phyloP scores from a whole-genome alignment of 805 yeast species.

The Hanseniaspora nectarophila region DNA sequence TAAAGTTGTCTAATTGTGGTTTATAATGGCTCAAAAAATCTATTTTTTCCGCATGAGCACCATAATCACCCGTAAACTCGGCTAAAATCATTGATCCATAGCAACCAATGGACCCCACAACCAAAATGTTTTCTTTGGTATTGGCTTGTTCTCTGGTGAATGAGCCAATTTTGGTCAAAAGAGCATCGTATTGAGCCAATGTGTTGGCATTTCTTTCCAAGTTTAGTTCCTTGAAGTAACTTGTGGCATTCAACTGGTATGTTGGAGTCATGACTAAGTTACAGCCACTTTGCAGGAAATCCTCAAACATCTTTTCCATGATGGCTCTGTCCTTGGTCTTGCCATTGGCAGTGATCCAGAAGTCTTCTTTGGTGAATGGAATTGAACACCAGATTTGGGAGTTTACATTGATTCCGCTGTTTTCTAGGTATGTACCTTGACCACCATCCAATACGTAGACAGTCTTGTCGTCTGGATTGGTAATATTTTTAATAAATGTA shows the following conservation, averaged over 20 bases:
- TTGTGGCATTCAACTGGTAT: conserved; percentile 43
- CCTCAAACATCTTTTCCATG: conserved; percentile 38
- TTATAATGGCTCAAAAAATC: conserved; percentile 27
- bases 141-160: conserved; percentile 16
- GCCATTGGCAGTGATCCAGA: conserved; percentile 19
- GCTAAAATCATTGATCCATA: conserved; percentile 21
- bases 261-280: conserved; percentile 41
- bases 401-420: conserved; percentile 34
- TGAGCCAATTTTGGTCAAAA: conserved; percentile 20
- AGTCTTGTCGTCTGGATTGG: conserved; percentile 9
- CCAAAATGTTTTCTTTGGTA: neutral
- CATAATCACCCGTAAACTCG: conserved; percentile 64
- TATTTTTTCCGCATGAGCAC: conserved; percentile 21
- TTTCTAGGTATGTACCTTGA: conserved; percentile 51
- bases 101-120: conserved; percentile 58
- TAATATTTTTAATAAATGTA: neutral
- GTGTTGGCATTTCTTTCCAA: conserved; percentile 12
- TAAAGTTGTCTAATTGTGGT: conserved; percentile 38
- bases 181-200: conserved; percentile 19
- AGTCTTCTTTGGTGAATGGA: conserved; percentile 27
- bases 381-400: conserved; percentile 52
- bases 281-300: conserved; percentile 46
- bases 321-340: conserved; percentile 30
- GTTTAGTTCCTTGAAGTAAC: conserved; percentile 29
- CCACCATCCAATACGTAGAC: conserved; percentile 42